These are phyloP conservation scores for Curvularia spicifera DNA, from an alignment of 2,329 filamentous ascomycete genomes.

Conservation along the genomic window DNA sequence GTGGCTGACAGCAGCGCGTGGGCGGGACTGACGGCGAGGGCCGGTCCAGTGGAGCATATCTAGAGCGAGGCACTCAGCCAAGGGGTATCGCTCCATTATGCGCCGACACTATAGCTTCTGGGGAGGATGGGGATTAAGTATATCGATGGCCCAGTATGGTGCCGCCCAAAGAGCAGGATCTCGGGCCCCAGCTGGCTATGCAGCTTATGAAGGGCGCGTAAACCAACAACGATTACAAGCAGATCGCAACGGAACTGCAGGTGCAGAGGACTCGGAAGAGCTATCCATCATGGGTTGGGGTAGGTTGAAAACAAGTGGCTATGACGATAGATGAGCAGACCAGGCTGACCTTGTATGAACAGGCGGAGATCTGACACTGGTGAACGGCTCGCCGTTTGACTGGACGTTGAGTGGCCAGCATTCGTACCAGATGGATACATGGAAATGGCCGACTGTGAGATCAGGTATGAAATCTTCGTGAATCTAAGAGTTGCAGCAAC, in stretches of 20 bases:
- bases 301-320: constrained; percentile 10
- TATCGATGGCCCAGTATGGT: constrained; percentile 5
- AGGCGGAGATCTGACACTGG: constrained; percentile 48
- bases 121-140: constrained; percentile 17
- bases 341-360: neutral
- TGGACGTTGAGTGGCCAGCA: constrained; percentile 41
- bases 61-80: constrained; percentile 8
- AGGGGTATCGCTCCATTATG: constrained; percentile 13
- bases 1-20: constrained; percentile 19
- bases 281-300: constrained; percentile 37
- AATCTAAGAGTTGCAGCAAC: neutral
- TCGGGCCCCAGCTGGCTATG: constrained; percentile 8
- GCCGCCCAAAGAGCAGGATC: neutral
- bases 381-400: constrained; percentile 52
- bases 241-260: neutral
- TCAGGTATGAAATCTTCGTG: constrained; percentile 25
- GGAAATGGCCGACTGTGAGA: constrained; percentile 45
- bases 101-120: neutral
- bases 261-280: constrained; percentile 4
- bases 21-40: constrained; percentile 13
- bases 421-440: constrained; percentile 50
- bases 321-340: neutral
- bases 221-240: constrained; percentile 7
- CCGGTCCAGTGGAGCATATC: constrained; percentile 10
- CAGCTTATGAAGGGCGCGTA: neutral